These are phyloP conservation scores for Candida gigantensis DNA, from an alignment of 1,139 yeast species.

Conservation along the genomic window DNA sequence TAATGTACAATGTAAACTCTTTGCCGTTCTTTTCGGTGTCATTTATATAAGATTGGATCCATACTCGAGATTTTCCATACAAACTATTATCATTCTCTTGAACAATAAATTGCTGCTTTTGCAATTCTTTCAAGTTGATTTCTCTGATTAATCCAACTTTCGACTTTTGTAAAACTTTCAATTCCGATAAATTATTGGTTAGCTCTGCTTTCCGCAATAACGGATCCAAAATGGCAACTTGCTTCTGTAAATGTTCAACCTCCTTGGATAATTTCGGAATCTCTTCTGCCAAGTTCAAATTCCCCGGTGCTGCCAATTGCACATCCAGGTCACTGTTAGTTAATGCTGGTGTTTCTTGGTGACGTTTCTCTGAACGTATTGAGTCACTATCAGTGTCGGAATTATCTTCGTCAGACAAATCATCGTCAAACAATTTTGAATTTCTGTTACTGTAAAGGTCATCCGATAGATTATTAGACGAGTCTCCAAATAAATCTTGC, in stretches of 20 bases:
- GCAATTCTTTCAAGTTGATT: slow-evolving; percentile 67
- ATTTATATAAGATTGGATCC: slow-evolving; percentile 66
- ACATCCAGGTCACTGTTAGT: slow-evolving; percentile 10
- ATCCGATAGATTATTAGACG: slow-evolving; percentile 27
- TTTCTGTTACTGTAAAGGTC: slow-evolving; percentile 18
- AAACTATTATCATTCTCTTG: slow-evolving; percentile 82
- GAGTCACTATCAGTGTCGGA: slow-evolving; percentile 38
- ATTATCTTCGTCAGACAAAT: slow-evolving; percentile 16
- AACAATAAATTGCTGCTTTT: slow-evolving; percentile 77
- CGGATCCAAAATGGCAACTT: slow-evolving; percentile 63
- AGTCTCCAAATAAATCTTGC: slow-evolving; percentile 40
- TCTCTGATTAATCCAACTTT: slow-evolving; percentile 67
- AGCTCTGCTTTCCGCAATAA: slow-evolving; percentile 77
- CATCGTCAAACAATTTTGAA: slow-evolving; percentile 37
- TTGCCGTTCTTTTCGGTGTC: slow-evolving; percentile 55
- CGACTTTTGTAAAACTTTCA: slow-evolving; percentile 68
- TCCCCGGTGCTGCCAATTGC: slow-evolving; percentile 65
- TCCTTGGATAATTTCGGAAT: slow-evolving; percentile 57
- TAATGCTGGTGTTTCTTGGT: neutral
- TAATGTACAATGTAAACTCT: slow-evolving; percentile 68
- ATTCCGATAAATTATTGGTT: slow-evolving; percentile 70
- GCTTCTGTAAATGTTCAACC: slow-evolving; percentile 63
- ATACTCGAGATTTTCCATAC: slow-evolving; percentile 65
- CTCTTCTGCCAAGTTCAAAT: slow-evolving; percentile 65
- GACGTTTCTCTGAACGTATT: slow-evolving; percentile 22